Evolutionary conservation across 2,329 filamentous ascomycete species (phyloP).

Genomic region (Penicillium expansum): DNA sequence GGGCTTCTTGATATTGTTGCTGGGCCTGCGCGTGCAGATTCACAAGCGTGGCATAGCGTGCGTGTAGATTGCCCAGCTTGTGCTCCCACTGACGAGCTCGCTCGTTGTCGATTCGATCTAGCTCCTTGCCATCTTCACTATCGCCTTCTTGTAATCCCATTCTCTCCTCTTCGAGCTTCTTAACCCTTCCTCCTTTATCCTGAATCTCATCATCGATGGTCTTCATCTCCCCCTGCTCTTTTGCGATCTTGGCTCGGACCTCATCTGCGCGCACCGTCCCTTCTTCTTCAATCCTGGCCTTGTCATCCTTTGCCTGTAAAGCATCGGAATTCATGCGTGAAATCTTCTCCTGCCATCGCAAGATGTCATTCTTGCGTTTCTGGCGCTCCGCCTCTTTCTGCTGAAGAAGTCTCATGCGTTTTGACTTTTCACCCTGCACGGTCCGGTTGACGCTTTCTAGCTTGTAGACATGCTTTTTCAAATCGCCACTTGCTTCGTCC

Average conservation of each 20-base stretch:
- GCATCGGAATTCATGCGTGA: constrained; percentile 52
- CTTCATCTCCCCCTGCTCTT: constrained; percentile 52
- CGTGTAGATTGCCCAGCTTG: constrained; percentile 43
- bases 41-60: constrained; percentile 44
- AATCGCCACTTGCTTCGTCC: constrained; percentile 80
- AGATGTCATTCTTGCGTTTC: constrained; percentile 60
- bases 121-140: constrained; percentile 51
- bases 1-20: constrained; percentile 47
- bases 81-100: constrained; percentile 48
- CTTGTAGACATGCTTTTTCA: constrained; percentile 75
- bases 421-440: constrained; percentile 72
- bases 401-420: constrained; percentile 66
- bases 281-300: constrained; percentile 41
- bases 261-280: constrained; percentile 41
- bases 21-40: constrained; percentile 44
- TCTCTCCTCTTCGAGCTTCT: constrained; percentile 59
- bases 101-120: constrained; percentile 51
- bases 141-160: constrained; percentile 50
- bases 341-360: constrained; percentile 57
- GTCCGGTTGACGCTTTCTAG: constrained; percentile 78
- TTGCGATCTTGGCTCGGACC: constrained; percentile 44
- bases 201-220: constrained; percentile 60
- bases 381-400: constrained; percentile 60
- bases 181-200: constrained; percentile 59
- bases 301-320: constrained; percentile 44